A percentile compares a stretch with the other conserved stretches of the same genome.
Evolutionary conservation across 2,329 filamentous ascomycete genomes (phyloP).

Genomic region (Dryadomyces quercus-mongolicae): DNA sequence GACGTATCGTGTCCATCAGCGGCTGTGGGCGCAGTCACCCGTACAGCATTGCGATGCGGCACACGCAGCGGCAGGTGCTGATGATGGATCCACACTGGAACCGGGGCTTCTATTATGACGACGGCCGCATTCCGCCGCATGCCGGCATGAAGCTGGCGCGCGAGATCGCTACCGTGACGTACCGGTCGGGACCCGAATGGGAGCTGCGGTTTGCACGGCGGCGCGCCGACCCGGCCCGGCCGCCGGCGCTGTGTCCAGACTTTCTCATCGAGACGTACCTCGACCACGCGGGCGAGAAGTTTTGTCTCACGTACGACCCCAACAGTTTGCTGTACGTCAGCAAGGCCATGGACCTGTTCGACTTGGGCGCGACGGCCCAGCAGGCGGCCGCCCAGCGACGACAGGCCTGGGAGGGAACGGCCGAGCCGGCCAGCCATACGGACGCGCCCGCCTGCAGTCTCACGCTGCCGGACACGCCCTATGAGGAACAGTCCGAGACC

Average conservation of each 20-base stretch:
- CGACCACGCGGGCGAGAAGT: conserved; percentile 96
- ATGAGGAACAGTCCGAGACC: conserved; percentile 57
- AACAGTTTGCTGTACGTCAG: conserved; percentile 94
- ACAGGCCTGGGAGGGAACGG: no score
- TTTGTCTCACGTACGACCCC: conserved; percentile 89
- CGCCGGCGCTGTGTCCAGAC: conserved; percentile 89
- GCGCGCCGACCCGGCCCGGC: conserved; percentile 73
- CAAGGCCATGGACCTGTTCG: conserved; percentile 98
- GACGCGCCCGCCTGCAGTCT: conserved; percentile 55
- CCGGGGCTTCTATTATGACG: conserved; percentile 82
- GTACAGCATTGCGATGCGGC: conserved; percentile 97
- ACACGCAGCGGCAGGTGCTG: conserved; percentile 91
- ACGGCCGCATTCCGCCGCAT: conserved; percentile 64
- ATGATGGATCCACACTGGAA: conserved; percentile 99
- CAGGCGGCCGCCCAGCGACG: conserved; percentile 21
- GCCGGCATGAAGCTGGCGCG: conserved; percentile 95
- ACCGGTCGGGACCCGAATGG: conserved; percentile 94
- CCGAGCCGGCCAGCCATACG: background rate
- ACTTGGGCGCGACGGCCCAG: conserved; percentile 66
- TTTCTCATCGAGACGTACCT: conserved; percentile 97
- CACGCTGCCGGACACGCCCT: conserved; percentile 70
- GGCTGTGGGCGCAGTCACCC: conserved; percentile 91
- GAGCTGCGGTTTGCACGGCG: conserved; percentile 85
- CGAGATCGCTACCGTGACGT: conserved; percentile 95
- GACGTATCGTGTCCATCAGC: conserved; percentile 75